Base-by-base conservation (phyloP, 306 rosid species). In the Pterocarpus santalinus region DNA sequence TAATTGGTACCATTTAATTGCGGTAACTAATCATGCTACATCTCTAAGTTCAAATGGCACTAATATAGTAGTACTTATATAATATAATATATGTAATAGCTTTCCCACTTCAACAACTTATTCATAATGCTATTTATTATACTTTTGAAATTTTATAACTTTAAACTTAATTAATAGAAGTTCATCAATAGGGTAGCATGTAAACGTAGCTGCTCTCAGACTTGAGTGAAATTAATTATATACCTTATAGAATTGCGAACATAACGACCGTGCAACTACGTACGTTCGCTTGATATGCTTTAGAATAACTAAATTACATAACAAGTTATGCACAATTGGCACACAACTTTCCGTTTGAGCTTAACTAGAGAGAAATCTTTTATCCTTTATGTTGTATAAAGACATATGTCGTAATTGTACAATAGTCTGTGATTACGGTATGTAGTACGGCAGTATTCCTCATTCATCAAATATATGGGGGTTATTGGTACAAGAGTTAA, bases 81-180 rank as follows among this genome's bases (percentile, higher is more conserved):
- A 52, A 14, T 52, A 52, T 15, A n/a, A 4, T 55, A 55, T 5
- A 55, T 5, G 30, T 7, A 15, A 16, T 55, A n/a, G 61, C 12
- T 55, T 9, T 55, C 32, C 61, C 61, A 55, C 61, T 55, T 55
- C 61, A 55, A 55, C 61, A 55, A 55, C 61, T 55, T 55, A 55
- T 55, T n/a, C 61, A 55, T 55, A 55, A 55, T 16, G 61, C 9
- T 55, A 55, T n/a, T 55, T n/a, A 55, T 55, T n/a, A 16, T n/a
- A 7, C 32, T 55, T 55, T 55, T 16, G 30, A 55, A 16, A 55
- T 1, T n/a, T 16, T 55, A 55, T 55, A 55, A 2, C 61, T 55
- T n/a, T 11, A 53, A 53, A 53, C 17, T 53, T 15, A 14, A 14
- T 15, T 53, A n/a, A 53, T 5, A n/a, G 61, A 55, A 15, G 28